Conservation (phyloP, 2,329 filamentous ascomycete species). For the Fusarium sp. region DNA sequence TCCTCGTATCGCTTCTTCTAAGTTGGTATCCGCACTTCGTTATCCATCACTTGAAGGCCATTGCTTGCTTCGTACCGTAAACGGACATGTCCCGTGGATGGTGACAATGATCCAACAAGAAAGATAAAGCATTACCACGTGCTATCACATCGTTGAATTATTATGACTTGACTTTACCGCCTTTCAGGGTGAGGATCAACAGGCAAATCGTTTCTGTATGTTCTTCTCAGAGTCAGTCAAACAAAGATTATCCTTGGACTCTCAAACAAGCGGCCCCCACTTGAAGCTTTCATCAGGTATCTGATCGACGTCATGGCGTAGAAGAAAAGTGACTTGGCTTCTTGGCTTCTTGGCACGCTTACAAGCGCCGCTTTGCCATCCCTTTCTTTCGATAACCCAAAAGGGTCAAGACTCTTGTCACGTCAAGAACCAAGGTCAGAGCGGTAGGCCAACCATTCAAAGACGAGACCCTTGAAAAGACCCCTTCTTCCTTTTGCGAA, state of each 20-base stretch:
- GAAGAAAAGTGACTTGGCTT: constrained; percentile 22
- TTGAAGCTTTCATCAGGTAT: constrained; percentile 27
- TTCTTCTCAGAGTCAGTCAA: constrained; percentile 4
- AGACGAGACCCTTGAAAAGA: constrained; percentile 31
- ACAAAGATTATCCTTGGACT: constrained; percentile 15
- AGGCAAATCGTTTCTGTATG: constrained; percentile 14
- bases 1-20: constrained; percentile 3
- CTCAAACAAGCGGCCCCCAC: constrained; percentile 29
- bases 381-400: constrained; percentile 11
- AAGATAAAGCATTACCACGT: constrained; percentile 23
- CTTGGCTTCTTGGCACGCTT: constrained; percentile 33
- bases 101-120: not conserved
- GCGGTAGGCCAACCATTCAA: constrained; percentile 21
- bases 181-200: constrained; percentile 27
- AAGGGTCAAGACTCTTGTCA: constrained; percentile 14
- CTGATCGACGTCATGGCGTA: constrained; percentile 44
- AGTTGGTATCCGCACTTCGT: not conserved
- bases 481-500: constrained; percentile 9
- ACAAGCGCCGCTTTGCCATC: constrained; percentile 26
- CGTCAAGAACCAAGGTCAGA: constrained; percentile 16
- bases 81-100: no score
- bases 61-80: not conserved
- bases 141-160: constrained; percentile 11
- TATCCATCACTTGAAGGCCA: not conserved
- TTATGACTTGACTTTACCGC: not conserved